Base-by-base conservation (phyloP, 2,329 filamentous ascomycete species). In the Calonectria hawksworthii region DNA sequence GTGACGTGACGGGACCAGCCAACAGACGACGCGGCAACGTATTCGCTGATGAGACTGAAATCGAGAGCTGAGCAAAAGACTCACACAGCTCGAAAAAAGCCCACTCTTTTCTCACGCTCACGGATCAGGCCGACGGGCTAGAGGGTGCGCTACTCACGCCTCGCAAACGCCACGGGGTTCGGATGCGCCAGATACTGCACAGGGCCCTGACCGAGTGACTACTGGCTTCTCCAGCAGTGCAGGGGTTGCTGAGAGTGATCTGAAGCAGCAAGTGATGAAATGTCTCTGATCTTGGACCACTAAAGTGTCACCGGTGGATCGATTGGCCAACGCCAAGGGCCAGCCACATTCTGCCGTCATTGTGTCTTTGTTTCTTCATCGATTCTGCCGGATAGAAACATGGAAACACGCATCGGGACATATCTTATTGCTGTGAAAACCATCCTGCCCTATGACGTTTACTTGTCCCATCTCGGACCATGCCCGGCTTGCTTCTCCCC, bases 81-180 rank as follows among this genome's bases (percentile, higher is more conserved):
- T 41, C 56, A 61, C 54, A 28, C 34, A 51, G 68, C 23, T 54
- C 16, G 14, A 32, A 26, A 30, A 30, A 34, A 59, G 36, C 51
- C 70, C 70, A 67, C 63, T 67, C 23, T 28, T 41, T 56, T 61
- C 36, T 41, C 56, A 36, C 56, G 38, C 47, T 28, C 56, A 61
- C 70, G 64, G 64, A 44, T 63, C 70, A 68, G 64, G 41, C 70
- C 70, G 70, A 72, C 41, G 34, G 34, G 30, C 56, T 64, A 70
- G 68, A 70, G 52, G 32, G 64, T 26, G 54, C 66, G 50, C 66
- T 64, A 44, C 63, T 28, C 69, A 41, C 52, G 54, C 56, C 61
- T 64, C 50, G 41, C 63, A 30, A 52, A 59, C 56, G 38, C 69
- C 66, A 65, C 68, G 71, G 71, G 71, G 66, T 73, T 73, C 66